These are phyloP conservation scores for Penicillium glabrum DNA, from an alignment of 2,329 filamentous ascomycete species.

Conservation along the genomic window DNA sequence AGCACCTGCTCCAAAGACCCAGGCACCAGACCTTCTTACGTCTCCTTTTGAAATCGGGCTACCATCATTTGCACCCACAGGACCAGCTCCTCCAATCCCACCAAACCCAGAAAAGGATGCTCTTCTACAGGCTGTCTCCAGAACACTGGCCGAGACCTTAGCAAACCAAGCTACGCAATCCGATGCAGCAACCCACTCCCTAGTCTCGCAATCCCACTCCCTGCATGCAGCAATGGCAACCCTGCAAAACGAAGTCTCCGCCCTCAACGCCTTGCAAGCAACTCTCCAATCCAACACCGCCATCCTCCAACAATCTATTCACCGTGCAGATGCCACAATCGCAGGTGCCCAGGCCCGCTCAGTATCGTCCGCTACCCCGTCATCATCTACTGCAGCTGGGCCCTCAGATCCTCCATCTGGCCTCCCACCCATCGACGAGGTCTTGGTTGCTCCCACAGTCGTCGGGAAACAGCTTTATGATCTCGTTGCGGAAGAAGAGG, in stretches of 20 bases:
- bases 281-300: conserved; percentile 74
- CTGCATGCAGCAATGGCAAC: conserved; percentile 68
- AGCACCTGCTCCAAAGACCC: conserved; percentile 30
- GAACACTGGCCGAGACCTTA: conserved; percentile 67
- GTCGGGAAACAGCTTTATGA: conserved; percentile 91
- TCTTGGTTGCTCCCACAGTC: conserved; percentile 89
- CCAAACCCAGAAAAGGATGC: conserved; percentile 95
- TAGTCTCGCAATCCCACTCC: conserved; percentile 76
- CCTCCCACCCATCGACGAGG: conserved; percentile 79
- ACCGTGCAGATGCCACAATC: conserved; percentile 76
- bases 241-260: conserved; percentile 71
- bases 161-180: conserved; percentile 71
- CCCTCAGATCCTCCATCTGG: conserved; percentile 37
- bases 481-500: conserved; percentile 83
- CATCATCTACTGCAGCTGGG: conserved; percentile 16
- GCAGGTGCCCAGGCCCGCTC: conserved; percentile 65
- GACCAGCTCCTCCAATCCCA: conserved; percentile 78
- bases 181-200: conserved; percentile 68
- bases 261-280: conserved; percentile 68
- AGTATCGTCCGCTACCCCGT: conserved; percentile 20
- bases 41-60: conserved; percentile 62
- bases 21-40: conserved; percentile 59
- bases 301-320: conserved; percentile 74
- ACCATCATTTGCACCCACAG: conserved; percentile 43
- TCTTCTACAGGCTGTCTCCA: conserved; percentile 73